These are phyloP conservation scores for Digitaria exilis DNA, from an alignment of 202 grass and related monocot genomes.

Conservation along the genomic window DNA sequence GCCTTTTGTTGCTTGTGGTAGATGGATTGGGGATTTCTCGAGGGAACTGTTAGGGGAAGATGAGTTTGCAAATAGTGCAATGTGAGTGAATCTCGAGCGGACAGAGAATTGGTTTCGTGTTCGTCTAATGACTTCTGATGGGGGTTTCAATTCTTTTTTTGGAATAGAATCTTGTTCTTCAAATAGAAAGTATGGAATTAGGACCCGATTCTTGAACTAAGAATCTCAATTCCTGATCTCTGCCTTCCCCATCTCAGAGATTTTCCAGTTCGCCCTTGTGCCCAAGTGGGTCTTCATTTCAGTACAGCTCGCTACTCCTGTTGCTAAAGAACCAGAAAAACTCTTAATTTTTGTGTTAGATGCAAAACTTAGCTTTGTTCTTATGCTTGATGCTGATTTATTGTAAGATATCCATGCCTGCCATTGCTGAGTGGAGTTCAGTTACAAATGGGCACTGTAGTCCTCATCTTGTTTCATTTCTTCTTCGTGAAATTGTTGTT, in stretches of 20 bases:
- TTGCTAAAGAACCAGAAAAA: slow-evolving; percentile 7
- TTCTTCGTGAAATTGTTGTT: slow-evolving; percentile 37
- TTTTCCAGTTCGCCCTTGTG: slow-evolving; percentile 14
- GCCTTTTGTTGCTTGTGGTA: slow-evolving; percentile 23
- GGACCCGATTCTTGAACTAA: slow-evolving; percentile 41
- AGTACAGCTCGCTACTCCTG: slow-evolving; percentile 35
- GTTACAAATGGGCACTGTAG: slow-evolving; percentile 16
- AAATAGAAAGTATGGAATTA: slow-evolving; percentile 46
- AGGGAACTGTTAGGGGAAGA: neutral
- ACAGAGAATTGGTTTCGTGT: slow-evolving; percentile 32
- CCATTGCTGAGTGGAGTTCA: slow-evolving; percentile 25
- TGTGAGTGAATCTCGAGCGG: slow-evolving; percentile 43
- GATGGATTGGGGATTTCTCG: slow-evolving; percentile 10
- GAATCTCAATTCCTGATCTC: slow-evolving; percentile 47
- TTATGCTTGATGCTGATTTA: slow-evolving; percentile 26
- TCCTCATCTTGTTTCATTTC: slow-evolving; percentile 35
- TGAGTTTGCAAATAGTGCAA: slow-evolving; percentile 23
- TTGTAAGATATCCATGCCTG: slow-evolving; percentile 32
- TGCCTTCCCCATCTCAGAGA: slow-evolving; percentile 40
- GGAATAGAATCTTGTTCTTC: slow-evolving; percentile 46
- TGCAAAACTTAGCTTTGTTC: slow-evolving; percentile 36
- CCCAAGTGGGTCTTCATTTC: slow-evolving; percentile 37
- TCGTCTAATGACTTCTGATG: slow-evolving; percentile 36
- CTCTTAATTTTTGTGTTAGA: slow-evolving; percentile 16
- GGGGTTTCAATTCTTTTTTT: slow-evolving; percentile 25